phyloP scores from a whole-genome alignment of 768 basidiomycete species.

The Crucibulum laeve region DNA sequence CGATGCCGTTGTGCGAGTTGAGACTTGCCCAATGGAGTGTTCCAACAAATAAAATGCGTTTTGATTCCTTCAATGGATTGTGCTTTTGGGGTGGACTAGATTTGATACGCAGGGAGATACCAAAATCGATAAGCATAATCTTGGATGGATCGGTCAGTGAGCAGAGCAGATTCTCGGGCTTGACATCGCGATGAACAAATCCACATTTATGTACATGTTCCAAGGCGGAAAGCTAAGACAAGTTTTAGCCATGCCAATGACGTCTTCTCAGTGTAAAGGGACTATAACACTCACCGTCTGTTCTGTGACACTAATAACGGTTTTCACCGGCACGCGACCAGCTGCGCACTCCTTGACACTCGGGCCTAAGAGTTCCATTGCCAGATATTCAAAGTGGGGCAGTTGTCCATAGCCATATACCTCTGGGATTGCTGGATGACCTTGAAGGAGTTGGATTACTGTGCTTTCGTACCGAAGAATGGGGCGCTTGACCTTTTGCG shows the following conservation, averaged over 20 bases:
- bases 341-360: constrained; percentile 14
- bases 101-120: constrained; percentile 16
- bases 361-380: constrained; percentile 24
- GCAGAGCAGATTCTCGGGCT: too few species aligned
- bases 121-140: constrained; percentile 30
- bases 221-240: constrained; percentile 33
- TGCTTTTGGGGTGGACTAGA: too few species aligned
- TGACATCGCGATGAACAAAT: too few species aligned
- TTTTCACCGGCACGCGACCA: constrained; percentile 13
- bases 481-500: constrained; percentile 22
- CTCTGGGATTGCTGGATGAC: constrained; percentile 24
- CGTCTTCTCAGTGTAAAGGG: constrained; percentile 3
- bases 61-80: too few species aligned
- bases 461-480: constrained; percentile 21
- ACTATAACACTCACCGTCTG: constrained; percentile 15
- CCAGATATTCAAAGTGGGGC: constrained; percentile 32
- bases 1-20: constrained; percentile 24
- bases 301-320: constrained; percentile 15
- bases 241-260: constrained; percentile 19
- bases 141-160: too few species aligned
- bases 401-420: constrained; percentile 28
- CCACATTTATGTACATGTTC: too few species aligned
- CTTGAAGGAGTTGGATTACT: constrained; percentile 21
- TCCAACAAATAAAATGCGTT: too few species aligned
- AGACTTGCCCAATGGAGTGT: constrained; percentile 26